Evolutionary conservation across 805 yeast species (phyloP).

Genomic region (Lachancea cidri): DNA sequence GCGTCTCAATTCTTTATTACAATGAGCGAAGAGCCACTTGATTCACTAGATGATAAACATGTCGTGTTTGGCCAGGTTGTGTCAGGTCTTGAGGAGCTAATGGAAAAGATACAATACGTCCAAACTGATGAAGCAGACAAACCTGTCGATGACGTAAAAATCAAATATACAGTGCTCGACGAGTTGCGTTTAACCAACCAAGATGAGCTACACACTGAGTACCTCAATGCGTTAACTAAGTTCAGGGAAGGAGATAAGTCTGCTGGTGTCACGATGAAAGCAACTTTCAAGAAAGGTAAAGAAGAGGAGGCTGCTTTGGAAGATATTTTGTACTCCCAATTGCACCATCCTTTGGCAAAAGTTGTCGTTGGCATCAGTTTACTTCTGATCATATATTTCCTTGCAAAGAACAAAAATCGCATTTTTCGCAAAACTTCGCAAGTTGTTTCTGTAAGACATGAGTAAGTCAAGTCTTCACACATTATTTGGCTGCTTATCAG

Average conservation of each 20-base stretch:
- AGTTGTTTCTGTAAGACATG: conserved; percentile 26
- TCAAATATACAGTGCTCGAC: conserved; percentile 34
- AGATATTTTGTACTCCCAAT: conserved; percentile 14
- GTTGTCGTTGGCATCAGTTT: conserved; percentile 14
- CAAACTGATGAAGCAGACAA: conserved; percentile 38
- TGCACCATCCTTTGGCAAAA: conserved; percentile 20
- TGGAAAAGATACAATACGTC: conserved; percentile 55
- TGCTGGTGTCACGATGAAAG: conserved; percentile 22
- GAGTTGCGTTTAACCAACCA: conserved; percentile 19
- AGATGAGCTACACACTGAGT: conserved; percentile 19
- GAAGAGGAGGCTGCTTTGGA: conserved; percentile 17
- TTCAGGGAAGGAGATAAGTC: conserved; percentile 26
- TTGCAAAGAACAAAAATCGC: conserved; percentile 14
- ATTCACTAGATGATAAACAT: conserved; percentile 54
- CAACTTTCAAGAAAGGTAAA: conserved; percentile 4
- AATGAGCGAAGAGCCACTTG: conserved; percentile 35
- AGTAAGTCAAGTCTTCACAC: no score
- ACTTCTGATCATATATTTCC: conserved; percentile 12
- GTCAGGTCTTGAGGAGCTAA: conserved; percentile 55
- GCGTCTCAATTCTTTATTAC: conserved; percentile 70
- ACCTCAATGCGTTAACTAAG: conserved; percentile 18
- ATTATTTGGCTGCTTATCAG: background rate
- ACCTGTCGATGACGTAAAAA: conserved; percentile 42
- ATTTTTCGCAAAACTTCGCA: conserved; percentile 15
- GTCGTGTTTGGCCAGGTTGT: conserved; percentile 77